These are phyloP conservation scores for Paracoccidioides brasiliensis DNA, from an alignment of 2,329 filamentous ascomycete species.

Conservation along the genomic window DNA sequence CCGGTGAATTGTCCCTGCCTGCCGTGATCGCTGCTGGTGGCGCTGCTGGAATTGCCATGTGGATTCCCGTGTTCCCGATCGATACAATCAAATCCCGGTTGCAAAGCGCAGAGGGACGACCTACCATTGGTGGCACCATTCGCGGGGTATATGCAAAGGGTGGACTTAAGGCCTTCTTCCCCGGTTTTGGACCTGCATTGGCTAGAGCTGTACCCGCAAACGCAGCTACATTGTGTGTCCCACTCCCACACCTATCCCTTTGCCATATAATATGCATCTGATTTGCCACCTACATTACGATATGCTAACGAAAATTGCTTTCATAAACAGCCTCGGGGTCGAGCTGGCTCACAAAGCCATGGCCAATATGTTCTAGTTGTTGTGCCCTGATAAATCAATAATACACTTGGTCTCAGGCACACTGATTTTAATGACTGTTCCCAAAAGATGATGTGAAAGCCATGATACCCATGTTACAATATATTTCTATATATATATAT, in stretches of 20 bases:
- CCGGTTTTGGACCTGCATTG: slow-evolving; percentile 84
- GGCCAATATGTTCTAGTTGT: slow-evolving; percentile 33
- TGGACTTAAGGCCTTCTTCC: slow-evolving; percentile 88
- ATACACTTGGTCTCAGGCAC: background rate
- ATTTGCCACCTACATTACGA: background rate
- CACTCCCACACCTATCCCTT: background rate
- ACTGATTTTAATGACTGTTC: background rate
- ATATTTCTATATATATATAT: background rate
- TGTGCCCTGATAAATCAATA: background rate
- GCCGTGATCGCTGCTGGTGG: slow-evolving; percentile 81
- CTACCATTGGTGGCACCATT: slow-evolving; percentile 68
- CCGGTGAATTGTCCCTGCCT: slow-evolving; percentile 63
- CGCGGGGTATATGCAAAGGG: slow-evolving; percentile 70
- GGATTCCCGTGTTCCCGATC: slow-evolving; percentile 95
- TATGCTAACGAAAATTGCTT: slow-evolving; percentile 7
- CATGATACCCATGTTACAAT: background rate
- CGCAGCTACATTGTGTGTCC: slow-evolving; percentile 67
- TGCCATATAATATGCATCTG: background rate
- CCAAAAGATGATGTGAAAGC: background rate
- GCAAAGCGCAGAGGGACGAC: slow-evolving; percentile 78
- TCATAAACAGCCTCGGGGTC: slow-evolving; percentile 30
- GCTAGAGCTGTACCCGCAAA: slow-evolving; percentile 91
- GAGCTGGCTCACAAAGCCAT: slow-evolving; percentile 40
- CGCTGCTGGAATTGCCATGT: slow-evolving; percentile 91
- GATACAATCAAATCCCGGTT: slow-evolving; percentile 92